Base-by-base conservation (phyloP, 2,329 filamentous ascomycete genomes). In the Amphichorda felina region DNA sequence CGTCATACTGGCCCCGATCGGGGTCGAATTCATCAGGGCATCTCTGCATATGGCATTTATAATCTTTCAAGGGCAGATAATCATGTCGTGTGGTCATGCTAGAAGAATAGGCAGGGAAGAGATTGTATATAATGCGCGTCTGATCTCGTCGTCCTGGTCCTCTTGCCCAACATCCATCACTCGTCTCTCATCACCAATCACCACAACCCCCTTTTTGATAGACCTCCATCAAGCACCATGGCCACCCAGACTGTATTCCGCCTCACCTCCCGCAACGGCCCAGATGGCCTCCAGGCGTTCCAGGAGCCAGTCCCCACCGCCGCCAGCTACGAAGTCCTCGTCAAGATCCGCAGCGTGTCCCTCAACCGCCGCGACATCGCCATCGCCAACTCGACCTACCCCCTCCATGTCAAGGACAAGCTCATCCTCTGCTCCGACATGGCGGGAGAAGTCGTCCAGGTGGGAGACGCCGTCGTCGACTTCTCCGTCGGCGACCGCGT, bases 381-480 rank as follows among this genome's bases (percentile, higher is more conserved):
- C 37, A 60, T 60, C 27, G 44, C 50, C 17, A 52, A 57, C 35
- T 55, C 55, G 7, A 50, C 50, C 0, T 62, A 65, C 36, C 60
- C 62, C 0, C 60, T 54, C 54, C 55, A 55, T 0, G 53, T 63
- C 0, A 55, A 55, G 2, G 50, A 54, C 1, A 43, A 50, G 5
- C 49, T 48, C 8, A 35, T 56, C 8, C 43, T 41, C 2, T 49
- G 56, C 17, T 60, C 59, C 19, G 65, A 69, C 22, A 56, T 55
- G 4, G 57, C 59, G 0, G 60, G 59, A 2, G 57, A 64, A 36
- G 46, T 66, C 2, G 41, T 63, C 4, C 51, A 49, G 0, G 40
- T 59, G 0, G 61, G 62, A 1, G 48, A 57, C 1, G 47, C 45
- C 16, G 57, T 60, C 11, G 49, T 40, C 13, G 30, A 39, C 3